A percentile compares a stretch with the other conserved stretches of the same genome.
Conservation (phyloP, 202 grass and related monocot genomes). For the Setaria viridis region DNA sequence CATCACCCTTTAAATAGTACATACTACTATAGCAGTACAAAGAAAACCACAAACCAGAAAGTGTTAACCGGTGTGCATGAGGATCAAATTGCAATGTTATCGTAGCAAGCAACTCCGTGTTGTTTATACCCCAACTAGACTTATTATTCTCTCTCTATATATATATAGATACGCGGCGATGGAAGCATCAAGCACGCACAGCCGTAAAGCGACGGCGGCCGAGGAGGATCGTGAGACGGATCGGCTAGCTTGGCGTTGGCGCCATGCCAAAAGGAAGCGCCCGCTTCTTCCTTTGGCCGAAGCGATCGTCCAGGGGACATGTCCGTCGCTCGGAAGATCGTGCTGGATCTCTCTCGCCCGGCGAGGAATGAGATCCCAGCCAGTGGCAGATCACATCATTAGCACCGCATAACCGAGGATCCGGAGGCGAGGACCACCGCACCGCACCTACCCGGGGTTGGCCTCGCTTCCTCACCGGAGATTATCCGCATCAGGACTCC, state of each 20-base stretch:
- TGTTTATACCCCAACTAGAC: neutral
- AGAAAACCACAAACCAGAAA: constrained; percentile 21
- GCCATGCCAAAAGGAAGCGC: constrained; percentile 6
- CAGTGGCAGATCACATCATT: constrained; percentile 48
- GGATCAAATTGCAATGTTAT: neutral
- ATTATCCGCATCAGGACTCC: neutral
- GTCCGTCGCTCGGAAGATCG: constrained; percentile 11
- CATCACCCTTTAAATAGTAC: neutral
- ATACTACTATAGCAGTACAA: too few relatives aligned
- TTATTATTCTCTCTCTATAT: neutral
- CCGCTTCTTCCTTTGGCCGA: neutral
- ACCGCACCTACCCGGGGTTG: constrained; percentile 8
- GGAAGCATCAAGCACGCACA: neutral
- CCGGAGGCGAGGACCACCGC: constrained; percentile 19
- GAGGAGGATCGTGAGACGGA: neutral
- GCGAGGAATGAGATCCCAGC: constrained; percentile 46
- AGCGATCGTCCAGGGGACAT: neutral
- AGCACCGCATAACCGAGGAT: constrained; percentile 37
- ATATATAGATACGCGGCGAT: too few relatives aligned
- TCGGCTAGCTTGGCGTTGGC: constrained; percentile 25
- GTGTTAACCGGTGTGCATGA: neutral
- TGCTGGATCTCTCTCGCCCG: neutral
- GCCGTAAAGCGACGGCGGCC: constrained; percentile 25
- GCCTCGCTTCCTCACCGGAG: neutral
- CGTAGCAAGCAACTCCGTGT: neutral